Base-by-base conservation (phyloP, 2,329 filamentous ascomycete genomes). In the Fusarium robinianum region DNA sequence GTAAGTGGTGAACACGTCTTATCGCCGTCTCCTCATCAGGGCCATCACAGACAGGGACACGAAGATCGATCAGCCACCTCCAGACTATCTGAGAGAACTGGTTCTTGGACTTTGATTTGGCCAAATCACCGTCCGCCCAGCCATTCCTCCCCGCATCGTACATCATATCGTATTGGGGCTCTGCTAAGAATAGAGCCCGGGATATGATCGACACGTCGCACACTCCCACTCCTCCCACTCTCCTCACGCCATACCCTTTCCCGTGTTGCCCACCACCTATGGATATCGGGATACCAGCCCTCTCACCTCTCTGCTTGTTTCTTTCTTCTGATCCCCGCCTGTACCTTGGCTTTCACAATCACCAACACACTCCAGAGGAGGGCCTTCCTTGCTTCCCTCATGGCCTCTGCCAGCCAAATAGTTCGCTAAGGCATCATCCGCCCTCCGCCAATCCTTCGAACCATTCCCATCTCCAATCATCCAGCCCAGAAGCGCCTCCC, bases 171-270 rank as follows among this genome's bases (percentile, higher is more conserved):
- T 21, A 45, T 49, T 18, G 25, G 37, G 21, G 27, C 43, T 26
- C 45, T 46, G 35, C 55, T 56, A 58, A 58, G 46, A 54, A 58
- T 56, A 58, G 44, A 41, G 30, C 17, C 27, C 29, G 15, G 33
- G 24, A 15, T 19, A 34, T 29, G 53, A 34, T 40, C 46, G 45
- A 58, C 51, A 50, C 45, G 46, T 54, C 38, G 41, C 19, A 27
- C 31, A 39, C 35, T 45, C 25, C 22, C 36, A 35, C n/a, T n/a
- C n/a, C n/a, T n/a, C n/a, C n/a, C n/a, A n/a, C n/a, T n/a, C n/a
- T n/a, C 26, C 41, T 52, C 50, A 49, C 35, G 38, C 50, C 43
- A 55, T 48, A 32, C 22, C 34, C 29, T 34, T 15, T 16, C 22
- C 29, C 30, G 16, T 34, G 19, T 19, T 25, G 21, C 15, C 15